Base-by-base conservation (phyloP, 2,329 filamentous ascomycete species). In the Fusarium armeniacum region DNA sequence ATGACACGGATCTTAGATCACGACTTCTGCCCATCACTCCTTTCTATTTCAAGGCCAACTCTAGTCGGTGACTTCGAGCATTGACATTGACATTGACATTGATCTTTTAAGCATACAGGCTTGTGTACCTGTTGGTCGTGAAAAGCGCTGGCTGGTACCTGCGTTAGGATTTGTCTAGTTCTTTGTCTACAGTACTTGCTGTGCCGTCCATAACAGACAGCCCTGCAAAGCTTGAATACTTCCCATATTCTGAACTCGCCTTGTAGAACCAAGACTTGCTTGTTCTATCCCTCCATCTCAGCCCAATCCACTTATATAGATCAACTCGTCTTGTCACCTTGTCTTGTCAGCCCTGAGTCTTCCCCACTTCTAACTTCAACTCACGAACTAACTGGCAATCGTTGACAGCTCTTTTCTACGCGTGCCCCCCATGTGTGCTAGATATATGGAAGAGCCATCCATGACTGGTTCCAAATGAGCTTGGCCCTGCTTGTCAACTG, bases 401-500 rank as follows among this genome's bases (percentile, higher is more conserved):
- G 76, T 76, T 74, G 76, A 76, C 76, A 69, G 61, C 78, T 79
- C 76, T 77, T 59, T 58, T 60, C 59, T 67, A 60, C 54, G 61
- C 32, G 71, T 70, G 65, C 69, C 68, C 68, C 66, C 72, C 72
- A 71, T 67, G 72, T 71, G 72, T 73, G 65, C 72, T 72, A 73
- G 75, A 72, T 75, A 73, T 75, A 72, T 75, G 75, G 72, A 69
- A 75, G 70, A 73, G 70, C 69, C 66, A 75, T 76, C 71, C 75
- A 77, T 76, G 77, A 77, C 73, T 76, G 79, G 80, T 78, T 76
- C 79, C 81, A 81, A 80, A 84, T 83, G 81, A 83, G 80, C 81
- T 77, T 80, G 79, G 77, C 76, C 78, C 76, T 78, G 76, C 75
- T 78, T 76, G 78, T 78, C 78, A 79, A 76, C 75, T 79, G 77